Evolutionary conservation across 2,329 filamentous ascomycete genomes (phyloP), one percentile per base, ranked within the genome.

Genomic region (Colletotrichum sansevieriae): DNA sequence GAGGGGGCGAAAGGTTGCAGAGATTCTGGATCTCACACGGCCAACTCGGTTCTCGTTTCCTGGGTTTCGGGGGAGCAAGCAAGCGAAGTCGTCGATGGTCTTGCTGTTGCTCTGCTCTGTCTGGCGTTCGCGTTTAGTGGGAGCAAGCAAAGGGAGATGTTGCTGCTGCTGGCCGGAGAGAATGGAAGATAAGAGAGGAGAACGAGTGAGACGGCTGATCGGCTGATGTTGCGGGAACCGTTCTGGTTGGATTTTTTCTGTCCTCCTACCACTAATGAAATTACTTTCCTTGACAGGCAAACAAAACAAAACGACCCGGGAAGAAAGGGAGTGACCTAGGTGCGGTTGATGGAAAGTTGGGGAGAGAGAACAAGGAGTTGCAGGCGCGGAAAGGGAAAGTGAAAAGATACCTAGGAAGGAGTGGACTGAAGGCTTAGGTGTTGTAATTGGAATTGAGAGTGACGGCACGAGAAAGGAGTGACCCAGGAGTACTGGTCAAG

Each of bases 381-480:
- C 43, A 43, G 39, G 43, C 44, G 37, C 35, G 64, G 49, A n/a
- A 58, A 44, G 25, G 25, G 18, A 18, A 58, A 58, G 37, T 11
- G 29, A 9, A 29, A 39, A 39, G 37, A 11, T 29, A 29, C 29
- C 29, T 29, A 29, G 29, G 8, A 29, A 29, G 29, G 29, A 29
- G 29, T 29, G 49, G 58, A 68, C 54, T 58, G 65, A 60, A 64
- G 52, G 58, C 51, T 29, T 7, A 29, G 29, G 29, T 29, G 7
- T 8, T 29, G 29, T 29, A 18, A 37, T 13, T 51, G 49, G 65
- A 43, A 68, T 65, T 65, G 61, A 25, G 39, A 47, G 61, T 37
- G 54, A 65, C 46, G 44, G 35, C 55, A 60, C 54, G 65, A 60
- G 68, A 68, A 70, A 68, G 58, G 64, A 70, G 59, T 64, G 68